Conservation (phyloP, 2,329 filamentous ascomycete species). For the Microdochium bolleyi region DNA sequence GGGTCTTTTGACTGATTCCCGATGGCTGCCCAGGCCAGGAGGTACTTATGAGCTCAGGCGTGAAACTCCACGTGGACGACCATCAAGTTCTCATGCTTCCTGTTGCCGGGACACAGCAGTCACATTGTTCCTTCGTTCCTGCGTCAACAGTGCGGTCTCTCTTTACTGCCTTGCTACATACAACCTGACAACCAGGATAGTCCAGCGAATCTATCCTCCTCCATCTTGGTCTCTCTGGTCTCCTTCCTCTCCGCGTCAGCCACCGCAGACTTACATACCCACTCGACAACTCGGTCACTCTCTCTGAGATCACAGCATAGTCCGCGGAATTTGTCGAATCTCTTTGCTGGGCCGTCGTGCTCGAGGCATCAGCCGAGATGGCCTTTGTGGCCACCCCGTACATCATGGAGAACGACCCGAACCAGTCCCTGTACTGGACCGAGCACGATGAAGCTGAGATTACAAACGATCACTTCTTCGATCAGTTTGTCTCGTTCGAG, state of each 20-base stretch:
- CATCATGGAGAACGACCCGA: constrained; percentile 21
- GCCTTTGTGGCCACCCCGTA: constrained; percentile 19
- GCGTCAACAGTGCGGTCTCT: not conserved
- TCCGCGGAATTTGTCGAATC: not conserved
- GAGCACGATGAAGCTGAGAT: constrained; percentile 18
- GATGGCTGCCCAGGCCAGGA: not conserved
- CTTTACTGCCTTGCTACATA: not conserved
- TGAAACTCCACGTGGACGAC: not conserved
- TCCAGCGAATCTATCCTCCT: no score
- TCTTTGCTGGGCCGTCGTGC: not conserved
- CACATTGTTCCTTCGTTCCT: not conserved
- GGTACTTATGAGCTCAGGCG: not conserved
- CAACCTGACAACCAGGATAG: no score
- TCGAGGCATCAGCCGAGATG: constrained; percentile 9
- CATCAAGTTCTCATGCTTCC: not conserved
- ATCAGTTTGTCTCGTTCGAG: constrained; percentile 24
- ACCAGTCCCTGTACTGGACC: constrained; percentile 16
- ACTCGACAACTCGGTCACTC: not conserved
- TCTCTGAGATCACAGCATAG: not conserved
- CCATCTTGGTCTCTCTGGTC: not conserved
- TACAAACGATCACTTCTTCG: constrained; percentile 21
- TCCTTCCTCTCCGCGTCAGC: no score
- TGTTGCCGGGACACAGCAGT: not conserved
- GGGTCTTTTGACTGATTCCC: not conserved
- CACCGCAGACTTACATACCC: not conserved